Percentiles rank a stretch among this genome's conserved stretches.
These are phyloP conservation scores for Tricladium varicosporioides DNA, from an alignment of 2,329 filamentous ascomycete species.

Conservation along the genomic window DNA sequence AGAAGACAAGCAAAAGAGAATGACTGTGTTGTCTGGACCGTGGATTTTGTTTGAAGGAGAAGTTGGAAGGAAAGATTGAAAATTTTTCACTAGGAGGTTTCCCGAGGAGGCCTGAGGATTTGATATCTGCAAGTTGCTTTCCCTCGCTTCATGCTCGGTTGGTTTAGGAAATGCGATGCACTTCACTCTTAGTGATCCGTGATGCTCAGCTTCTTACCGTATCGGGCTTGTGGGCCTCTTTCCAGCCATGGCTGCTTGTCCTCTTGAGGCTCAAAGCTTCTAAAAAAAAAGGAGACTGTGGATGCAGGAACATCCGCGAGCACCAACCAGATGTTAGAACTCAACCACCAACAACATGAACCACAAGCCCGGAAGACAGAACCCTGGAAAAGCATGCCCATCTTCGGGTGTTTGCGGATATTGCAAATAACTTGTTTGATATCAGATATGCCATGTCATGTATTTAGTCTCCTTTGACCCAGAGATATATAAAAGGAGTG, in stretches of 20 bases:
- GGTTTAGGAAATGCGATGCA: slow-evolving; percentile 3
- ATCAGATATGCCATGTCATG: neutral
- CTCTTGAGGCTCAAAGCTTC: slow-evolving; percentile 19
- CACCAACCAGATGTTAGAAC: too few relatives aligned
- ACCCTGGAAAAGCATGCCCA: neutral
- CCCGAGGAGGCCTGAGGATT: slow-evolving; percentile 8
- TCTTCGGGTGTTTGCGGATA: slow-evolving; percentile 11
- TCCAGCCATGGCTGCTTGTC: slow-evolving; percentile 3
- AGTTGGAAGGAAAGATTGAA: slow-evolving; percentile 16
- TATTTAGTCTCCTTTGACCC: neutral
- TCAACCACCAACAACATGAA: neutral
- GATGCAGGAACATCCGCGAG: slow-evolving; percentile 5
- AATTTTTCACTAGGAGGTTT: slow-evolving; percentile 19
- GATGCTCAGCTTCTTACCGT: slow-evolving; percentile 8
- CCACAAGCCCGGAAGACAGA: neutral
- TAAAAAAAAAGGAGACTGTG: slow-evolving; percentile 3
- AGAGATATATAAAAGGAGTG: neutral
- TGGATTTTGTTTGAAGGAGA: slow-evolving; percentile 17
- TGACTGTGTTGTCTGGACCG: slow-evolving; percentile 12
- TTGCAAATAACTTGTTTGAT: neutral
- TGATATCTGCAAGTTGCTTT: neutral
- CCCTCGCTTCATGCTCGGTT: slow-evolving; percentile 14
- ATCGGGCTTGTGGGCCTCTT: slow-evolving; percentile 11
- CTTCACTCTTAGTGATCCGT: slow-evolving; percentile 19
- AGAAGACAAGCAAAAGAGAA: neutral